These are phyloP conservation scores for Skeletonema marinoi DNA, from an alignment of 108 stramenopile genomes.

Conservation along the genomic window DNA sequence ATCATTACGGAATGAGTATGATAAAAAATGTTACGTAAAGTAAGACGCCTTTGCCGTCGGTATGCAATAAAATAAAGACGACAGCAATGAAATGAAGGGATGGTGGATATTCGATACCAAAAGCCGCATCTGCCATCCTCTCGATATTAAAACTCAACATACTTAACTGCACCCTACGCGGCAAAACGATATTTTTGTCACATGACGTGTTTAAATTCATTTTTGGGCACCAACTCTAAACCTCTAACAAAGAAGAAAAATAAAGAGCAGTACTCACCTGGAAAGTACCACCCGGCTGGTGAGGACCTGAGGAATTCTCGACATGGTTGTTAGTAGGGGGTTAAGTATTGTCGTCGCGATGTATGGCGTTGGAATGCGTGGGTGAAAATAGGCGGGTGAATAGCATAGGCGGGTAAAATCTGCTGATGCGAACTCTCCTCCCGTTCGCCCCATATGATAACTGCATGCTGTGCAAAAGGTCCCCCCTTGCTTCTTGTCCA, in stretches of 20 bases:
- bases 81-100: neutral
- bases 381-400: neutral
- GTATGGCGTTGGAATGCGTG: too few species aligned
- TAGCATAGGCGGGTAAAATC: too few species aligned
- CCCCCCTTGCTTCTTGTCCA: too few species aligned
- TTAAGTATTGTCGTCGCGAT: neutral
- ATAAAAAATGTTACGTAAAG: neutral
- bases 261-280: conserved; percentile 12
- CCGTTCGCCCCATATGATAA: too few species aligned
- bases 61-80: neutral
- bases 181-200: neutral
- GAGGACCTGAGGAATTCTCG: conserved; percentile 26
- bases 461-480: too few species aligned
- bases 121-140: neutral
- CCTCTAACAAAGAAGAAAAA: too few species aligned
- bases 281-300: conserved; percentile 28
- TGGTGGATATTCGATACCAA: neutral
- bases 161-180: neutral
- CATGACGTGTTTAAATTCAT: neutral
- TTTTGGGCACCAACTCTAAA: neutral
- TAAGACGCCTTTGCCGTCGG: neutral
- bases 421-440: too few species aligned
- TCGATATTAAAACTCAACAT: neutral
- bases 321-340: neutral
- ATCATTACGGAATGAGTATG: neutral